Evolutionary conservation across 148 eudicot species (phyloP).

Genomic region (Agrostemma githago): DNA sequence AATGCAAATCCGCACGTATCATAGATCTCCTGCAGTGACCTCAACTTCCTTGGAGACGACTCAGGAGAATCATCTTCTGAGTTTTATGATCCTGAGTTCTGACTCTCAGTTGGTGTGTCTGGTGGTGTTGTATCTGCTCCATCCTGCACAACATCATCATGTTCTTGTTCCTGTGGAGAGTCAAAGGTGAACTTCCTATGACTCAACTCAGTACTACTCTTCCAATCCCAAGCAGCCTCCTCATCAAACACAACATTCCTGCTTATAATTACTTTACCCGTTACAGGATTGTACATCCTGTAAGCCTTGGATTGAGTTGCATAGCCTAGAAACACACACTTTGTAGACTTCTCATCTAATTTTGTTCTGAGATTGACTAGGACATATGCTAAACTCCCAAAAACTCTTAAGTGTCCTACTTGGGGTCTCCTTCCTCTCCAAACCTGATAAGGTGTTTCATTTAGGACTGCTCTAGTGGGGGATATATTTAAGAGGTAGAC

Average conservation of each 20-base stretch:
- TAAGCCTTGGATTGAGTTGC: conserved; percentile 17
- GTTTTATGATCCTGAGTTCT: background rate
- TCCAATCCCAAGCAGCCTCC: background rate
- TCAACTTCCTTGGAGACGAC: background rate
- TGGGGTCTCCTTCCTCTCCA: background rate
- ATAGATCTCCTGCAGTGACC: too few relatives aligned
- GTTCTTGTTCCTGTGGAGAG: too few relatives aligned
- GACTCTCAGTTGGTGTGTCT: background rate
- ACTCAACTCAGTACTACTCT: too few relatives aligned
- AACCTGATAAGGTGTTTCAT: too few relatives aligned
- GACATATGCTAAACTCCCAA: too few relatives aligned
- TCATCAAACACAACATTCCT: conserved; percentile 16
- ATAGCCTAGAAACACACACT: conserved; percentile 24
- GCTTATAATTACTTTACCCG: conserved; percentile 15
- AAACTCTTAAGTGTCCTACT: too few relatives aligned
- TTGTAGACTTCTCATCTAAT: conserved; percentile 19
- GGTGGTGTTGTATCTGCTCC: background rate
- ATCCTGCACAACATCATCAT: too few relatives aligned
- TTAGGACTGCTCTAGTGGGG: too few relatives aligned
- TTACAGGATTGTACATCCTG: conserved; percentile 17
- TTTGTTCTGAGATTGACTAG: background rate
- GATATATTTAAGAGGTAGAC: too few relatives aligned
- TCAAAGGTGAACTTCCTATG: too few relatives aligned
- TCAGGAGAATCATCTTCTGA: background rate
- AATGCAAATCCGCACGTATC: too few relatives aligned